Base-by-base conservation (phyloP, 805 yeast genomes). In the Hanseniaspora nectarophila region DNA sequence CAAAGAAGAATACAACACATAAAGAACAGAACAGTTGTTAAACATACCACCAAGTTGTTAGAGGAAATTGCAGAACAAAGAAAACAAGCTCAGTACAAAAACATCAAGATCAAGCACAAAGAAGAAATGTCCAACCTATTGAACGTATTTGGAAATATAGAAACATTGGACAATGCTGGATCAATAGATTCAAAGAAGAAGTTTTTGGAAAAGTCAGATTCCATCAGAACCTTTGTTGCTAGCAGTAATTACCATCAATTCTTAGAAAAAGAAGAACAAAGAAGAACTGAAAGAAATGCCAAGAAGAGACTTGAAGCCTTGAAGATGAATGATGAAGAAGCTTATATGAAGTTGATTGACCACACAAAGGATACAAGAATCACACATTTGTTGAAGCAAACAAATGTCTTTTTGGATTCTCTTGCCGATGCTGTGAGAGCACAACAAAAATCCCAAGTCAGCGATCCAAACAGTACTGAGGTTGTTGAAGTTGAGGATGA, bases 321-420 rank as follows among this genome's bases (percentile, higher is more conserved):
- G 72, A 83, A 82, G 65, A 85, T 89, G 16, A 84, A 85, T 64
- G 95, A 85, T 70, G 94, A 85, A 66, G 95, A 85, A 63, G 92
- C 92, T 2, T 85, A 85, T 69, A 75, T 85, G 64, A 84, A 84
- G 62, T 75, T 85, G 61, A 73, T 85, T 64, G 92, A 85, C 64
- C 88, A 84, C 67, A 85, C 95, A 3, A 85, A 85, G 64, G 95
- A 85, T 68, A 84, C 86, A 39, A 78, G 95, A 76, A 81, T 85
- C 59, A 84, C 92, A 1, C 94, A 85, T 67, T 73, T 85, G 64
- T 74, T 85, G 63, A 82, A 74, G 61, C 95, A 85, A 65, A 85
- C 95, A 9, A 85, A 85, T 64, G 67, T 74, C 15, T 85, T 85
- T 67, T 77, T 85, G 69, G 87, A 81, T 58, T 75, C 89, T 31